phyloP scores from a whole-genome alignment of 1,139 yeast genomes.

The Scheffersomyces titani region DNA sequence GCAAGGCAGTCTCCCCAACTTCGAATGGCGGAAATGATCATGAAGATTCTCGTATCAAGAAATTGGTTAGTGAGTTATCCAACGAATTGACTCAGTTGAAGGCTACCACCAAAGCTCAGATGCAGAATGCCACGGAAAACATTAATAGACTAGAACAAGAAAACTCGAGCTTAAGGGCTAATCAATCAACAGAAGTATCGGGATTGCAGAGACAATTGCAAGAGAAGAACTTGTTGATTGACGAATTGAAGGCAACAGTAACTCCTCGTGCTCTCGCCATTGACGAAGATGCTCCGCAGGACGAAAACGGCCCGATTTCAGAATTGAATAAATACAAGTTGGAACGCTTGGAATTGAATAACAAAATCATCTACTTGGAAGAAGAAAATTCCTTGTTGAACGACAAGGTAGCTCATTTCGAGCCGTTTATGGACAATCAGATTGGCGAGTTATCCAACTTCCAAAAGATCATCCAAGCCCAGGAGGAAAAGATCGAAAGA shows the following conservation, averaged over 20 bases:
- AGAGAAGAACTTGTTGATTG: slow-evolving; percentile 37
- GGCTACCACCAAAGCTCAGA: slow-evolving; percentile 48
- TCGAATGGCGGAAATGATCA: slow-evolving; percentile 3
- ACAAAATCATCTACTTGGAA: slow-evolving; percentile 46
- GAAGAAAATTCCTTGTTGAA: slow-evolving; percentile 47
- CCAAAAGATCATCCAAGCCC: slow-evolving; percentile 56
- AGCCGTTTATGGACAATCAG: slow-evolving; percentile 58
- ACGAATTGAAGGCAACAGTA: slow-evolving; percentile 35
- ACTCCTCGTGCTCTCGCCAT: slow-evolving; percentile 34
- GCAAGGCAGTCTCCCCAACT: neutral
- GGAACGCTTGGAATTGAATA: slow-evolving; percentile 45
- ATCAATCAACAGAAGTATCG: slow-evolving; percentile 16
- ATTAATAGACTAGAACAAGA: slow-evolving; percentile 50
- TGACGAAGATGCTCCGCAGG: slow-evolving; percentile 17
- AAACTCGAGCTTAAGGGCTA: slow-evolving; percentile 28
- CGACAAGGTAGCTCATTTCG: slow-evolving; percentile 46
- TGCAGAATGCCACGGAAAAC: slow-evolving; percentile 54
- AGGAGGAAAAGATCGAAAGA: slow-evolving; percentile 46
- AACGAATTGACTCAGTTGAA: slow-evolving; percentile 48
- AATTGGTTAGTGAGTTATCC: slow-evolving; percentile 44
- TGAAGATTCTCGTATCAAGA: slow-evolving; percentile 32
- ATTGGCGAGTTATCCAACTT: slow-evolving; percentile 54
- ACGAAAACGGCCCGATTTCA: slow-evolving; percentile 23
- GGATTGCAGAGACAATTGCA: slow-evolving; percentile 24
- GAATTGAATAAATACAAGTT: slow-evolving; percentile 43